Conservation (phyloP, 768 basidiomycete species). For the Strobilomyces confusus region DNA sequence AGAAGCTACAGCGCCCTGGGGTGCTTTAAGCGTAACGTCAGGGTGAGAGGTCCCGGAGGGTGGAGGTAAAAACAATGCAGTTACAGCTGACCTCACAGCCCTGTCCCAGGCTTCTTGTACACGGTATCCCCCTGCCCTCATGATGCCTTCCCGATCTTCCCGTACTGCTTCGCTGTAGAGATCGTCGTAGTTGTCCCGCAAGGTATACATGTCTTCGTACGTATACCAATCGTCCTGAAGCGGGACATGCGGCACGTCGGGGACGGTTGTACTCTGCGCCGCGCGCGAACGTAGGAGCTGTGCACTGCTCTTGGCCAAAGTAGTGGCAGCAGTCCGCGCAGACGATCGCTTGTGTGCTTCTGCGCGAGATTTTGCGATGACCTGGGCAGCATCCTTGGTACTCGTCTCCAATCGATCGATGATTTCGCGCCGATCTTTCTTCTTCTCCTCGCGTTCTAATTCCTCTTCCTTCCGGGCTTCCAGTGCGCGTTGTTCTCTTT, state of each 20-base stretch:
- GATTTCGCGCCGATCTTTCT: constrained; percentile 66
- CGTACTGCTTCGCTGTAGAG: constrained; percentile 72
- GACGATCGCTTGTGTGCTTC: constrained; percentile 59
- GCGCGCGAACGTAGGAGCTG: constrained; percentile 59
- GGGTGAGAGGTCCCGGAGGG: constrained; percentile 30
- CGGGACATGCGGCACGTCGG: constrained; percentile 78
- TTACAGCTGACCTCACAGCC: constrained; percentile 69
- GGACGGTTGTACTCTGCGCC: constrained; percentile 59
- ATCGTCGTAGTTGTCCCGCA: constrained; percentile 64
- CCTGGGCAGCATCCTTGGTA: constrained; percentile 62
- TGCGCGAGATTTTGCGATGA: constrained; percentile 66
- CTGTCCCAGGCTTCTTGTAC: constrained; percentile 85
- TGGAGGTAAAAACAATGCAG: constrained; percentile 63
- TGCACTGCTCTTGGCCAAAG: constrained; percentile 43
- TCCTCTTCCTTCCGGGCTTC: constrained; percentile 67
- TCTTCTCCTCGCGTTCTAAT: constrained; percentile 71
- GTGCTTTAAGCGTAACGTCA: background rate
- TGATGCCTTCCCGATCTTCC: constrained; percentile 71
- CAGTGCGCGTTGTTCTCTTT: constrained; percentile 64
- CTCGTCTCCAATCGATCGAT: constrained; percentile 81
- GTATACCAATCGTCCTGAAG: constrained; percentile 73
- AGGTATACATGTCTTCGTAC: constrained; percentile 62
- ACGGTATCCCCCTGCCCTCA: constrained; percentile 79
- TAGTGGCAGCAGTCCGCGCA: constrained; percentile 44
- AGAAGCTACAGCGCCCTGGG: constrained; percentile 46